These are phyloP conservation scores for Peronospora farinosa DNA, from an alignment of 352 stramenopile species.

Conservation along the genomic window DNA sequence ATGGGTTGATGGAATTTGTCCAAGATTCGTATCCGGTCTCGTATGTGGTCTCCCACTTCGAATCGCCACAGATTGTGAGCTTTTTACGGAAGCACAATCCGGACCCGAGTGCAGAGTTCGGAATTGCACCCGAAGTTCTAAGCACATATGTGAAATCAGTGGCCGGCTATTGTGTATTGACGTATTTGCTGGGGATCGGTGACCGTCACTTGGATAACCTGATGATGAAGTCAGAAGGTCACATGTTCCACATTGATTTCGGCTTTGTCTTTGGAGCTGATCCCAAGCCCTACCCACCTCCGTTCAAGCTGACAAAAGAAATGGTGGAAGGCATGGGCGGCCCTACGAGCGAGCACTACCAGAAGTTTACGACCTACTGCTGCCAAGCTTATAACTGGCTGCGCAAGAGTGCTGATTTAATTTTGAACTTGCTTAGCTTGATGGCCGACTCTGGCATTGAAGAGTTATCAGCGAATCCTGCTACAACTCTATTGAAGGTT, in stretches of 20 bases:
- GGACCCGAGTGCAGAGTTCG: constrained; percentile 78
- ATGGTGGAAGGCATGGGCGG: constrained; percentile 98
- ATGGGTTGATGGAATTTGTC: constrained; percentile 97
- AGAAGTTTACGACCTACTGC: constrained; percentile 90
- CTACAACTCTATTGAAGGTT: constrained; percentile 83
- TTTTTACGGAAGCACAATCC: constrained; percentile 86
- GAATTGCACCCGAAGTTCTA: constrained; percentile 87
- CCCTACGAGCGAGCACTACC: constrained; percentile 86
- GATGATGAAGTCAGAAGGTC: constrained; percentile 94
- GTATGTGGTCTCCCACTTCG: constrained; percentile 92
- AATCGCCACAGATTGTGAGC: constrained; percentile 88
- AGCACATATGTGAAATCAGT: constrained; percentile 97
- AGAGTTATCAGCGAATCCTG: constrained; percentile 78
- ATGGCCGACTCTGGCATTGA: constrained; percentile 99
- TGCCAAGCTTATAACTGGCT: constrained; percentile 92
- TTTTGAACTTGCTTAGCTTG: constrained; percentile 97
- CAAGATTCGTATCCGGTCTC: constrained; percentile 93
- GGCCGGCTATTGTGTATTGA: constrained; percentile 99
- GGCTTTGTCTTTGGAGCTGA: constrained; percentile 99
- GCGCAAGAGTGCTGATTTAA: constrained; percentile 95
- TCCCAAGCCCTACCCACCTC: constrained; percentile 97
- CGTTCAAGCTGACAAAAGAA: constrained; percentile 96
- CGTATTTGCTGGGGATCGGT: constrained; percentile 98
- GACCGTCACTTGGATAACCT: constrained; percentile 99
- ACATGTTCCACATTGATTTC: constrained; percentile 99